Conservation (phyloP, 176 grass and related monocot genomes). For the Elaeis guineensis region DNA sequence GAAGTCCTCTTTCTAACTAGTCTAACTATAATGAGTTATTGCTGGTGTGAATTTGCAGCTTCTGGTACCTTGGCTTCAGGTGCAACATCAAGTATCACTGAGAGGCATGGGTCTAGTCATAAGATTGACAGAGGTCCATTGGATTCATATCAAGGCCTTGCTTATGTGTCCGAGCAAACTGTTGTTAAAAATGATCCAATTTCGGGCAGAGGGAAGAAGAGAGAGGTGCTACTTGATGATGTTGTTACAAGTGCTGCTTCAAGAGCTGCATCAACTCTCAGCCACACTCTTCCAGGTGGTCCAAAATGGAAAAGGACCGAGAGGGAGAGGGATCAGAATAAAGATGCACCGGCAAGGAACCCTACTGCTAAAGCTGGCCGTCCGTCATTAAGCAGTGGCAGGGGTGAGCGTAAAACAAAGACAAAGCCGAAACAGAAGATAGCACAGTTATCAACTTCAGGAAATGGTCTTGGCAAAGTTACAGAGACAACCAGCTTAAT, state of each 20-base stretch:
- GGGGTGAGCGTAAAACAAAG: conserved; percentile 72
- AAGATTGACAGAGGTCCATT: conserved; percentile 45
- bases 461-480: conserved; percentile 48
- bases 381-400: conserved; percentile 50
- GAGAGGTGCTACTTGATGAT: conserved; percentile 32
- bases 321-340: conserved; percentile 48
- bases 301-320: conserved; percentile 73
- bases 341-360: conserved; percentile 48
- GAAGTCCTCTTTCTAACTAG: too few species aligned
- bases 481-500: conserved; percentile 24
- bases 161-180: conserved; percentile 11
- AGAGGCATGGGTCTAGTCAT: conserved; percentile 26
- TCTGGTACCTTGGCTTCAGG: conserved; percentile 9
- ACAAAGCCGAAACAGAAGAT: conserved; percentile 76
- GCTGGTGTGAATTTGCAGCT: conserved; percentile 12
- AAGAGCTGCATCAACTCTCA: conserved; percentile 10
- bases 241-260: conserved; percentile 18
- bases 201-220: conserved; percentile 20
- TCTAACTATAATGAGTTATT: background rate
- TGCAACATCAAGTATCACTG: conserved; percentile 18
- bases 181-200: conserved; percentile 11
- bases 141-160: conserved; percentile 34
- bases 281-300: conserved; percentile 26
- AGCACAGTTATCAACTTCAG: conserved; percentile 59
- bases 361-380: conserved; percentile 50